Evolutionary conservation across 257 asterid genomes (phyloP).

Genomic region (Capsicum chinense): DNA sequence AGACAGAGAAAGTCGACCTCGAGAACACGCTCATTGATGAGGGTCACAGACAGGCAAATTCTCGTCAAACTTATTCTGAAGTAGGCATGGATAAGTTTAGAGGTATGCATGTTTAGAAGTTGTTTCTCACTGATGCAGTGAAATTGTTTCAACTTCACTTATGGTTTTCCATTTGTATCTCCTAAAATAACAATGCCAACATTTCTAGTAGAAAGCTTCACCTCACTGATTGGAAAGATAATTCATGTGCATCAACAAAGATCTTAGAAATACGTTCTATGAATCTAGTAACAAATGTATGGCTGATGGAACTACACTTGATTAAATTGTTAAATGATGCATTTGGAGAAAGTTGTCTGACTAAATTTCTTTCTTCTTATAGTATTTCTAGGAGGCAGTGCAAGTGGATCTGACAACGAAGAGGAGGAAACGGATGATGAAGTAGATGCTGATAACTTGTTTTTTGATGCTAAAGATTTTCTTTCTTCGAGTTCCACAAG

Average conservation of each 20-base stretch:
- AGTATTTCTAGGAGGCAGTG: constrained; percentile 34
- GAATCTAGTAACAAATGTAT: not conserved
- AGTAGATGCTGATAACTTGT: constrained; percentile 26
- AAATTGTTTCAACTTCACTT: not conserved
- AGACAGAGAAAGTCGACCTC: constrained; percentile 41
- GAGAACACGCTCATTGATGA: constrained; percentile 40
- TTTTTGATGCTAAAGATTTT: constrained; percentile 29
- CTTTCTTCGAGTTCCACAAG: constrained; percentile 33
- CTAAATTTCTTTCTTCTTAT: constrained; percentile 13
- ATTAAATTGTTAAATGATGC: constrained; percentile 18
- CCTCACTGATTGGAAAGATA: not conserved
- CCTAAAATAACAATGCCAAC: not conserved
- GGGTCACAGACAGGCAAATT: constrained; percentile 34
- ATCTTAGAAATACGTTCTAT: not conserved
- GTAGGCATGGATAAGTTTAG: constrained; percentile 28
- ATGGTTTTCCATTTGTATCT: not conserved
- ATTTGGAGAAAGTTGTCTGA: constrained; percentile 3
- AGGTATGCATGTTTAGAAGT: constrained; percentile 18
- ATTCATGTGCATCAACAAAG: not conserved
- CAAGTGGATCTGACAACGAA: constrained; percentile 33
- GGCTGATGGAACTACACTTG: constrained; percentile 19
- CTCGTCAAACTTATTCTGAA: constrained; percentile 20
- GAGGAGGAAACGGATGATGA: constrained; percentile 38
- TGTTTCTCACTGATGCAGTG: not conserved
- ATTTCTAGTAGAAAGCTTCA: not conserved